A percentile compares a stretch with the other conserved stretches of the same genome.
Conservation (phyloP, 139 green algal species). For the Chlorella sorokiniana region DNA sequence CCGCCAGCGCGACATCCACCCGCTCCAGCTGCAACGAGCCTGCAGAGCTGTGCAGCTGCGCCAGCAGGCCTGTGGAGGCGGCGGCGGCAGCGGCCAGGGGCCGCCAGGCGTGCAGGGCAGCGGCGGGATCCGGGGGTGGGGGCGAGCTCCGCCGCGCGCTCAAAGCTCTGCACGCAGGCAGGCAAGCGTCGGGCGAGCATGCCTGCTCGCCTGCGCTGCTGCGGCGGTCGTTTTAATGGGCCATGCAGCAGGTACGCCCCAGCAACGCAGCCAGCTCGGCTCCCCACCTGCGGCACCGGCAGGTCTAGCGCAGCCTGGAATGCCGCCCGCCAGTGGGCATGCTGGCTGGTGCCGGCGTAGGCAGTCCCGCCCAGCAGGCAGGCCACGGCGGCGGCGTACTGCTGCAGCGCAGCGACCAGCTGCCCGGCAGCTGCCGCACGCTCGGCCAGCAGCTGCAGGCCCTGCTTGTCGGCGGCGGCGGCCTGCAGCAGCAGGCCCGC, state of each 20-base stretch:
- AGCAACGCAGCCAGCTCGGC: no score
- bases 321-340: conserved; percentile 34
- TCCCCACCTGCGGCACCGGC: conserved; percentile 25
- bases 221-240: no score
- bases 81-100: conserved; percentile 6
- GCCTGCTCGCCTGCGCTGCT: neutral
- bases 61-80: neutral
- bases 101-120: conserved; percentile 1
- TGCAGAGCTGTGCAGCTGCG: neutral
- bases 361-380: conserved; percentile 15
- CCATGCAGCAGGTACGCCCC: no score
- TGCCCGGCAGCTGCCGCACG: conserved; percentile 5
- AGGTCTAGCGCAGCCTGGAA: conserved; percentile 37
- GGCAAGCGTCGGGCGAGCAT: neutral
- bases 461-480: neutral
- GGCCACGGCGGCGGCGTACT: conserved; percentile 39
- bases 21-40: conserved; percentile 18
- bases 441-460: conserved; percentile 32
- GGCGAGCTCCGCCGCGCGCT: conserved; percentile 25
- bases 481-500: conserved; percentile 28
- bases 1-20: conserved; percentile 15
- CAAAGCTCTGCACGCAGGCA: conserved; percentile 25
- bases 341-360: conserved; percentile 36
- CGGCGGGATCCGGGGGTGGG: neutral
- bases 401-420: conserved; percentile 28